Evolutionary conservation across 306 rosid species (phyloP).

Genomic region (Oxytropis ochrocephala): DNA sequence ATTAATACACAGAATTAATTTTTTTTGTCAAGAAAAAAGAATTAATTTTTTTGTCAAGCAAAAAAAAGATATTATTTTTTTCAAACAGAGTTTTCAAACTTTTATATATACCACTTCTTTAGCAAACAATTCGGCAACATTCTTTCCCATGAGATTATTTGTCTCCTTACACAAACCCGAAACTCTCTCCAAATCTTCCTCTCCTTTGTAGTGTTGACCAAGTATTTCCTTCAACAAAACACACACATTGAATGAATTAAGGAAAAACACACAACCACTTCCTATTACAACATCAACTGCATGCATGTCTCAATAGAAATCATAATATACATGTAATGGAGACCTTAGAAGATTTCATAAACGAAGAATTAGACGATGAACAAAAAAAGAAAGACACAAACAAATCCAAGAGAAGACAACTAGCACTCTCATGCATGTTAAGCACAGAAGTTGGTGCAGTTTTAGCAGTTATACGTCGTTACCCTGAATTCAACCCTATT

Average conservation of each 20-base stretch:
- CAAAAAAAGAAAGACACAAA: background rate
- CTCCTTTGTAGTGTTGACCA: background rate
- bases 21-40: too few species aligned
- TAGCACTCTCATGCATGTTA: conserved; percentile 79
- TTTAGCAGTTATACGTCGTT: conserved; percentile 69
- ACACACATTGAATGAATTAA: background rate
- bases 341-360: background rate
- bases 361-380: background rate
- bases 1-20: too few species aligned
- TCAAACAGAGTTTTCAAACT: too few species aligned
- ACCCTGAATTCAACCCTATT: conserved; percentile 30
- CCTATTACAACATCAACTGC: background rate
- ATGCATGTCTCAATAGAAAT: background rate
- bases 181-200: conserved; percentile 16
- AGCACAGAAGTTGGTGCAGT: conserved; percentile 84
- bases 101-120: conserved; percentile 9
- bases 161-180: conserved; percentile 8
- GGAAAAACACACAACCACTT: background rate
- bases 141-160: background rate
- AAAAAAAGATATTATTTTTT: too few species aligned
- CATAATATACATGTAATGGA: conserved; percentile 14
- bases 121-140: conserved; percentile 13
- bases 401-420: conserved; percentile 40
- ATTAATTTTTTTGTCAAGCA: too few species aligned
- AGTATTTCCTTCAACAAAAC: background rate